Conservation (phyloP, 495 filamentous ascomycete genomes). For the Penicillium longicatenatum region DNA sequence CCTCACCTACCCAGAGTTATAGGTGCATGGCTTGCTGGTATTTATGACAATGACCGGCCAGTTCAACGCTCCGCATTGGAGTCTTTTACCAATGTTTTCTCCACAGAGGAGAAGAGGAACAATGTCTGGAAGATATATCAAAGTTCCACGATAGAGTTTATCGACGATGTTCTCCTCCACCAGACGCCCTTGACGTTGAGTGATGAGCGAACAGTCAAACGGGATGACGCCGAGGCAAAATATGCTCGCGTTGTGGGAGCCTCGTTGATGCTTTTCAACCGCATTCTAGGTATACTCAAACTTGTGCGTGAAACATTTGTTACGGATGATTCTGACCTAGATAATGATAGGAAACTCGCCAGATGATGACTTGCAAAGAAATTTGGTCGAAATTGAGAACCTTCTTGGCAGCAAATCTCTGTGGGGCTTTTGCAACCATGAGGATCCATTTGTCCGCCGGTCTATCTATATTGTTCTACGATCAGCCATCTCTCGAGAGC, state of each 20-base stretch:
- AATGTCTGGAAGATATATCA: slow-evolving; percentile 79
- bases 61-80: slow-evolving; percentile 74
- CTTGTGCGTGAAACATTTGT: background rate
- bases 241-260: slow-evolving; percentile 77
- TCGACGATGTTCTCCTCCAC: slow-evolving; percentile 68
- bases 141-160: slow-evolving; percentile 74
- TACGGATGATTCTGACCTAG: background rate
- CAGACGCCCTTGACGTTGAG: slow-evolving; percentile 82
- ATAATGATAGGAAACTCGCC: slow-evolving; percentile 41
- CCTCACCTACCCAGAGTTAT: slow-evolving; percentile 73
- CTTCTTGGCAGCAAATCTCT: slow-evolving; percentile 67
- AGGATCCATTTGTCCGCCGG: slow-evolving; percentile 72
- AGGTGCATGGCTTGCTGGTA: slow-evolving; percentile 84
- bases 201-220: slow-evolving; percentile 79
- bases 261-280: slow-evolving; percentile 46
- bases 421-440: slow-evolving; percentile 70
- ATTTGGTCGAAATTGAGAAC: slow-evolving; percentile 46
- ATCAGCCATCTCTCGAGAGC: slow-evolving; percentile 57
- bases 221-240: slow-evolving; percentile 83
- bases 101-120: slow-evolving; percentile 72
- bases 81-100: slow-evolving; percentile 70
- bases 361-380: slow-evolving; percentile 53
- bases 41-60: slow-evolving; percentile 79
- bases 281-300: slow-evolving; percentile 43
- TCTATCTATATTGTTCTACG: slow-evolving; percentile 68